Conservation (phyloP, 2,329 filamentous ascomycete genomes). For the Aspergillus tanneri region DNA sequence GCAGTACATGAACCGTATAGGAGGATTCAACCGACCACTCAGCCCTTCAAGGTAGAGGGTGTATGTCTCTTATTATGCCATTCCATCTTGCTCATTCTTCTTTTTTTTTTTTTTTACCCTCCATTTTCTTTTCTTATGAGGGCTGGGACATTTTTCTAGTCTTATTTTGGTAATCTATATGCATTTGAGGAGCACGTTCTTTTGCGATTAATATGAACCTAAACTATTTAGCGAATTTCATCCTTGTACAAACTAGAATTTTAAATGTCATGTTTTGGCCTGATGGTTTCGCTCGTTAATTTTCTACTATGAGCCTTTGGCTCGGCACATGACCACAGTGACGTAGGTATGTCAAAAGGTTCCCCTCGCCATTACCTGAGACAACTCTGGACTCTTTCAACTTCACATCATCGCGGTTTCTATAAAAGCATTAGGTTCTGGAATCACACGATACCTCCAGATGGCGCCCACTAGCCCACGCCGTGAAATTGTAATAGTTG, state of each 20-base stretch:
- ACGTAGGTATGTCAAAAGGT: conserved; percentile 24
- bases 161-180: neutral
- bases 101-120: conserved; percentile 11
- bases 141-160: neutral
- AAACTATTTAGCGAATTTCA: conserved; percentile 3
- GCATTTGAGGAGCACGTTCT: neutral
- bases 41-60: conserved; percentile 43
- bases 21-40: conserved; percentile 52
- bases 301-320: conserved; percentile 2
- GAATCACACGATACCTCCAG: conserved; percentile 21
- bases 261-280: neutral
- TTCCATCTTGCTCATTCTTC: conserved; percentile 8
- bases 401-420: conserved; percentile 25
- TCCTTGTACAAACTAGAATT: neutral
- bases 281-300: neutral
- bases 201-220: neutral
- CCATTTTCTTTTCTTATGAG: conserved; percentile 2
- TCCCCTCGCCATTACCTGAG: conserved; percentile 3
- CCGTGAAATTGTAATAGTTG: conserved; percentile 43
- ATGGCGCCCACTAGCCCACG: conserved; percentile 33
- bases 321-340: conserved; percentile 33
- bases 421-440: conserved; percentile 16
- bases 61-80: neutral
- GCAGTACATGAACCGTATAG: conserved; percentile 77
- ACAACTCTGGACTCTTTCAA: neutral